These are phyloP conservation scores for Cyberlindnera euphorbiae DNA, from an alignment of 805 yeast genomes.

Conservation along the genomic window DNA sequence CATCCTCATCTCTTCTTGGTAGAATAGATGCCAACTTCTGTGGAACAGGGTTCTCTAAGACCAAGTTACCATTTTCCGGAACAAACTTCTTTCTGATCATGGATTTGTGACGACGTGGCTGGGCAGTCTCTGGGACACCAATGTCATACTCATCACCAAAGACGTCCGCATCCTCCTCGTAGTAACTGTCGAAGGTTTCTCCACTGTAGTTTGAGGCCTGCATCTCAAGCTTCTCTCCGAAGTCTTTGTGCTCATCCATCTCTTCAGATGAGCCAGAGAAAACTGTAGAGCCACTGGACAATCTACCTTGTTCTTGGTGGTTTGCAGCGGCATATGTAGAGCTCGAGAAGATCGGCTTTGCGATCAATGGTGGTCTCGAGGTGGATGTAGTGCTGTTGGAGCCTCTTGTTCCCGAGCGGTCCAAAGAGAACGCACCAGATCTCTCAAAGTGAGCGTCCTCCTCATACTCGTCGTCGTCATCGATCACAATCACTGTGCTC, in stretches of 20 bases:
- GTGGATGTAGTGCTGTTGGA: conserved; percentile 29
- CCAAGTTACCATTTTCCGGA: conserved; percentile 76
- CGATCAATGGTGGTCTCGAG: conserved; percentile 49
- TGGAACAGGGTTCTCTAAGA: conserved; percentile 92
- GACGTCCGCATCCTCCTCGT: conserved; percentile 23
- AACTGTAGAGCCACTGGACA: conserved; percentile 26
- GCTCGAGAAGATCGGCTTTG: conserved; percentile 62
- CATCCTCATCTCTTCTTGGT: conserved; percentile 86
- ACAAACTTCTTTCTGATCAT: conserved; percentile 68
- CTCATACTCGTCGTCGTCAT: conserved; percentile 35
- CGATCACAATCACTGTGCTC: conserved; percentile 44
- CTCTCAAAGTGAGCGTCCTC: conserved; percentile 14
- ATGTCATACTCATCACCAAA: conserved; percentile 45
- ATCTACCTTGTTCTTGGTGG: conserved; percentile 24
- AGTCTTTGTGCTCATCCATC: conserved; percentile 5
- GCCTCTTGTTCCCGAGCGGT: conserved; percentile 35
- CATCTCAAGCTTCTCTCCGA: conserved; percentile 19
- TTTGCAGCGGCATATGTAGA: conserved; percentile 59
- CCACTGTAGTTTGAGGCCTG: conserved; percentile 23
- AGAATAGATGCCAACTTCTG: conserved; percentile 78
- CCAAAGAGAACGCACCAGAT: conserved; percentile 13
- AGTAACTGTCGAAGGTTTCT: conserved; percentile 37
- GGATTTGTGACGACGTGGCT: conserved; percentile 63
- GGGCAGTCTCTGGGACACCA: conserved; percentile 29
- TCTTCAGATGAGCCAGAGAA: conserved; percentile 16